phyloP scores from a whole-genome alignment of 192 early-diverging fungal genomes.

The Podila verticillata region DNA sequence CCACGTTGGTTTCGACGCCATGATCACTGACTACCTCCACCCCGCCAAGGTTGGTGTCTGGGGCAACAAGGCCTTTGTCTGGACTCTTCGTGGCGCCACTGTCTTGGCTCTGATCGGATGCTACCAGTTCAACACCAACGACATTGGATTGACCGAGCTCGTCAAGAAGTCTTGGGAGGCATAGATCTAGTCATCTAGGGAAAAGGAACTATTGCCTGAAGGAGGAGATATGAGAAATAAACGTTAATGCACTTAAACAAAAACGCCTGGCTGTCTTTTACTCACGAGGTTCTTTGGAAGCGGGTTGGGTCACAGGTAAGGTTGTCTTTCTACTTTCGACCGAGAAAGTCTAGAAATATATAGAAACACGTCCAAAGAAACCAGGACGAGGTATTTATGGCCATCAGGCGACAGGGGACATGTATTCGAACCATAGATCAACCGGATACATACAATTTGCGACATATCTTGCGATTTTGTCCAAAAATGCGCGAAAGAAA shows the following conservation, averaged over 20 bases:
- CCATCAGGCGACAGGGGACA: too few species aligned
- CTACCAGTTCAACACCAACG: conserved; percentile 96
- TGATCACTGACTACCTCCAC: conserved; percentile 85
- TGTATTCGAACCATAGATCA: too few species aligned
- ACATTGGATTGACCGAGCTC: conserved; percentile 93
- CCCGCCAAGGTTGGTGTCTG: conserved; percentile 69
- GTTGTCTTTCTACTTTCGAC: too few species aligned
- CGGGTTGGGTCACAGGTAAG: too few species aligned
- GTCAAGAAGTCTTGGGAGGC: conserved; percentile 88
- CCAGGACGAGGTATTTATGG: too few species aligned
- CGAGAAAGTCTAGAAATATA: too few species aligned
- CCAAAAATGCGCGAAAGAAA: too few species aligned
- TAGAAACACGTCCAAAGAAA: too few species aligned
- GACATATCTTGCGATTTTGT: too few species aligned
- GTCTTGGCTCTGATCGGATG: conserved; percentile 82
- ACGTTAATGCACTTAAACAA: not conserved
- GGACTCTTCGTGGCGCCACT: conserved; percentile 75
- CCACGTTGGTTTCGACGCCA: conserved; percentile 85
- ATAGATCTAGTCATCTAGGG: conserved; percentile 41
- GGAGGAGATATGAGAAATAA: not conserved
- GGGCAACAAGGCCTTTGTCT: conserved; percentile 69
- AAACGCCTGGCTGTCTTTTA: too few species aligned
- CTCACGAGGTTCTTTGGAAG: too few species aligned
- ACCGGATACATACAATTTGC: too few species aligned
- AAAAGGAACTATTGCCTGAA: not conserved